These are phyloP conservation scores for Cocos nucifera DNA, from an alignment of 176 grass and related monocot genomes.

Conservation along the genomic window DNA sequence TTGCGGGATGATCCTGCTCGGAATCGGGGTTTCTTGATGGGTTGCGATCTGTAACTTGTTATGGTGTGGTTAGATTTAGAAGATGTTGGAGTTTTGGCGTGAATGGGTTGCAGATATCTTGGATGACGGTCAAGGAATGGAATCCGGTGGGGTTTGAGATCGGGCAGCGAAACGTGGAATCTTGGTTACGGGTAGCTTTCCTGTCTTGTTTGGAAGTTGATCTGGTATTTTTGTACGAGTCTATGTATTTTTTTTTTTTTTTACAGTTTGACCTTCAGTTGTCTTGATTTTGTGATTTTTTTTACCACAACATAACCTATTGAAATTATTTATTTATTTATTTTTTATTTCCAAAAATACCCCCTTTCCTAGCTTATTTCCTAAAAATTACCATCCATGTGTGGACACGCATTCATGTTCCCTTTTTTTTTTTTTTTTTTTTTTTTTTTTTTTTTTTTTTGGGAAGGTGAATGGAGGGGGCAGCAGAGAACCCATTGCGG, in stretches of 20 bases:
- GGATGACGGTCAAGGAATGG: not conserved
- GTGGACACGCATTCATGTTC: too few relatives aligned
- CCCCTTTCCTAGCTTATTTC: too few relatives aligned
- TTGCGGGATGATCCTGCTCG: not conserved
- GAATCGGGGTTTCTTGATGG: not conserved
- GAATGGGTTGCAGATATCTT: not conserved
- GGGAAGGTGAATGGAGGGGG: too few relatives aligned
- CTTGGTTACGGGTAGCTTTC: not conserved
- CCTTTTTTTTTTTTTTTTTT: too few relatives aligned
- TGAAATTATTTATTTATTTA: too few relatives aligned
- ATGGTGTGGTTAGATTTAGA: not conserved
- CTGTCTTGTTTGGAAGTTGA: not conserved
- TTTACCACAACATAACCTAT: not conserved
- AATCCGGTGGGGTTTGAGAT: not conserved
- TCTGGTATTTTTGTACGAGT: not conserved
- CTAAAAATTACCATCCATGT: too few relatives aligned
- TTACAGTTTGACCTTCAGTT: not conserved
- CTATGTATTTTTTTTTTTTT: not conserved
- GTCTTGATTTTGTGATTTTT: not conserved
- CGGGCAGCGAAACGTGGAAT: not conserved
- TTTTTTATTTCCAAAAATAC: too few relatives aligned
- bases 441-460: too few relatives aligned
- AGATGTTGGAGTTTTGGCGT: not conserved
- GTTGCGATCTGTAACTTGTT: not conserved
- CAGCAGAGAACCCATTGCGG: too few relatives aligned